These are phyloP conservation scores for Mortierella sp. DNA, from an alignment of 371 early-diverging fungal genomes.

Conservation along the genomic window DNA sequence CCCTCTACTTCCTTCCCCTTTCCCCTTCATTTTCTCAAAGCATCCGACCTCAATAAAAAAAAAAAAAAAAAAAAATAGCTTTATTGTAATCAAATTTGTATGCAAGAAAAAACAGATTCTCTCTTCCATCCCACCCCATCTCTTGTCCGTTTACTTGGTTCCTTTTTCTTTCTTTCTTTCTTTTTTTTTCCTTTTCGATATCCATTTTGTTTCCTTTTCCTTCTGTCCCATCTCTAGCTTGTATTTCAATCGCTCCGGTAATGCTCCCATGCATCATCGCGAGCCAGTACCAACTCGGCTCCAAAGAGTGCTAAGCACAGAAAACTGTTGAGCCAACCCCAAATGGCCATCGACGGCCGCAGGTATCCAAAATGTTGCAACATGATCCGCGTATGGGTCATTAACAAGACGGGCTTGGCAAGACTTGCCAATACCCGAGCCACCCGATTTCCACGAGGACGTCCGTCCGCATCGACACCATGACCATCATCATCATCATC, in stretches of 20 bases:
- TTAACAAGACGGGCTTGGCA: constrained; percentile 43
- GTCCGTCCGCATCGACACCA: no score
- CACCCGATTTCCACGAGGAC: no score
- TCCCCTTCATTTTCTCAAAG: neutral
- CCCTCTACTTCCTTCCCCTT: no score
- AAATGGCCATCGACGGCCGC: constrained; percentile 38
- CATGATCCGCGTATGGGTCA: constrained; percentile 47
- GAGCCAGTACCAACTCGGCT: constrained; percentile 39
- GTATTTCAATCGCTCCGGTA: constrained; percentile 29
- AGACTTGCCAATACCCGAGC: constrained; percentile 34
- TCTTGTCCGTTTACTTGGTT: neutral
- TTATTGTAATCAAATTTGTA: neutral
- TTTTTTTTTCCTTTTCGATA: no score
- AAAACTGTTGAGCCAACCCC: constrained; percentile 50
- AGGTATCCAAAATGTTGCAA: constrained; percentile 47
- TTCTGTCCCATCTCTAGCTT: no score
- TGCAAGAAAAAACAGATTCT: no score
- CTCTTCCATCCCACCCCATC: no score
- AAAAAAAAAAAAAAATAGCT: neutral
- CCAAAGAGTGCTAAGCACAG: constrained; percentile 38
- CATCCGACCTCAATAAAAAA: neutral
- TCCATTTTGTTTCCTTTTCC: neutral
- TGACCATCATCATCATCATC: constrained; percentile 7
- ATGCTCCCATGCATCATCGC: constrained; percentile 47
- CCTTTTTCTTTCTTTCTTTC: no score